phyloP scores from a whole-genome alignment of 2,329 filamentous ascomycete species.

The Coniella lustricola region DNA sequence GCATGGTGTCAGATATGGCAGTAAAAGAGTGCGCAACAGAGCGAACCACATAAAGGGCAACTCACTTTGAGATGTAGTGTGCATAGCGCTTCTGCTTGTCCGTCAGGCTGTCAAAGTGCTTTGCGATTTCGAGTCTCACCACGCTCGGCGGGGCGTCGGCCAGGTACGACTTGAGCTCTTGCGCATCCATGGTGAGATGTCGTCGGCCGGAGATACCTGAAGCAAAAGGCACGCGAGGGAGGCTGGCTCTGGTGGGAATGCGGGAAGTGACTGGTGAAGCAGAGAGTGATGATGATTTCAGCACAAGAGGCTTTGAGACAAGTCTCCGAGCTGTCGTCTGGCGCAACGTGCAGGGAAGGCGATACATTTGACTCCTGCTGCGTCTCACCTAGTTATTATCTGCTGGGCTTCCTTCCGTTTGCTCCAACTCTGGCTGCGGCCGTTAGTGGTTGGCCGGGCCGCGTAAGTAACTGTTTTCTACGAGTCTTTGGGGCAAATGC shows the following conservation, averaged over 20 bases:
- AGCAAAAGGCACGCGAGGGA: constrained; percentile 1
- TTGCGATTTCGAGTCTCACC: constrained; percentile 82
- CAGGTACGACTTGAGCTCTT: constrained; percentile 68
- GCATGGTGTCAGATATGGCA: background rate
- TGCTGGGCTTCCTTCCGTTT: background rate
- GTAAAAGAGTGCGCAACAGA: constrained; percentile 4
- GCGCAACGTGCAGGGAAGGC: constrained; percentile 8
- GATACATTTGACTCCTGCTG: constrained; percentile 12
- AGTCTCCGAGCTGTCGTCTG: constrained; percentile 12
- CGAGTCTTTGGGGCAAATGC: background rate
- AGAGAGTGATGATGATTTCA: background rate
- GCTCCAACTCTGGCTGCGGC: no score
- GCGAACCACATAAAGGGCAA: background rate
- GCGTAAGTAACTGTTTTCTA: no score
- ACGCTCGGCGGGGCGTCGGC: constrained; percentile 86
- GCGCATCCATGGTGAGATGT: constrained; percentile 45
- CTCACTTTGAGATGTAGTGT: constrained; percentile 76
- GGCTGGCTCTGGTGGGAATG: background rate
- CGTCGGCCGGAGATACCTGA: constrained; percentile 10
- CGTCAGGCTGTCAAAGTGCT: constrained; percentile 75
- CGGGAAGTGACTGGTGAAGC: background rate
- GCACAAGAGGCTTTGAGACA: constrained; percentile 7
- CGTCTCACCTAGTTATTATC: background rate
- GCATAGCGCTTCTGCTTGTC: constrained; percentile 83
- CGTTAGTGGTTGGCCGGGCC: no score